A percentile compares a stretch with the other conserved stretches of the same genome.
These are phyloP conservation scores for Sphaerostilbella broomeana DNA, from an alignment of 2,329 filamentous ascomycete genomes.

Conservation along the genomic window DNA sequence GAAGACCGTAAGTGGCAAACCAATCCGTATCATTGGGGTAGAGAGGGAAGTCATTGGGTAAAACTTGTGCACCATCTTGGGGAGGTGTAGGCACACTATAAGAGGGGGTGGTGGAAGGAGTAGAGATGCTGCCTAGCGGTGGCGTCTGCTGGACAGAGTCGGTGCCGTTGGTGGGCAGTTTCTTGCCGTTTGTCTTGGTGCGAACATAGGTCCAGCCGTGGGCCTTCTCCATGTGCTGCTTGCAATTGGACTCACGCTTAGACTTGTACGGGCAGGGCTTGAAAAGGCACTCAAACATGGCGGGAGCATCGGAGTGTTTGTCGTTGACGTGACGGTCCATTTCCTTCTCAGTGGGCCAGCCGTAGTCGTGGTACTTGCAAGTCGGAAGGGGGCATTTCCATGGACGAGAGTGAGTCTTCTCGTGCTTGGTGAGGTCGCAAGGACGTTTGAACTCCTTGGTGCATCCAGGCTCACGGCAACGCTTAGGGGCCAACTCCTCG, in stretches of 20 bases:
- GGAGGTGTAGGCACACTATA: constrained; percentile 52
- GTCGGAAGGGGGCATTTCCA: constrained; percentile 81
- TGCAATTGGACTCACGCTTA: constrained; percentile 94
- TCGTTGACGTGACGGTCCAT: constrained; percentile 94
- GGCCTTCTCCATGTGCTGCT: constrained; percentile 97
- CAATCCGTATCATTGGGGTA: constrained; percentile 45
- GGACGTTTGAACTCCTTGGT: constrained; percentile 91
- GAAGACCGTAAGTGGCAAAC: constrained; percentile 27
- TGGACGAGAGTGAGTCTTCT: constrained; percentile 93
- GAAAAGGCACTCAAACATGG: constrained; percentile 77
- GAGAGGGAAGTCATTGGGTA: constrained; percentile 40
- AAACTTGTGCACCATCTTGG: constrained; percentile 35
- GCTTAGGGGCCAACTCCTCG: constrained; percentile 74
- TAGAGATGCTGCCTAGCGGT: constrained; percentile 53
- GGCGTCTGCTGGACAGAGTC: constrained; percentile 49
- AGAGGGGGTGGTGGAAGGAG: constrained; percentile 49
- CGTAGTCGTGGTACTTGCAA: constrained; percentile 86
- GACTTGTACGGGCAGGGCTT: constrained; percentile 86
- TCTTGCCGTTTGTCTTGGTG: constrained; percentile 85
- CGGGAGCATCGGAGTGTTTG: constrained; percentile 77
- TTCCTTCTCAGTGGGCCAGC: constrained; percentile 97
- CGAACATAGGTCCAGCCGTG: constrained; percentile 87
- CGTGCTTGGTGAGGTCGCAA: constrained; percentile 96
- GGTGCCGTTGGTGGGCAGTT: constrained; percentile 37
- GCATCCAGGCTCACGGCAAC: constrained; percentile 69